Evolutionary conservation across 306 rosid genomes (phyloP).

Genomic region (Vigna angularis): DNA sequence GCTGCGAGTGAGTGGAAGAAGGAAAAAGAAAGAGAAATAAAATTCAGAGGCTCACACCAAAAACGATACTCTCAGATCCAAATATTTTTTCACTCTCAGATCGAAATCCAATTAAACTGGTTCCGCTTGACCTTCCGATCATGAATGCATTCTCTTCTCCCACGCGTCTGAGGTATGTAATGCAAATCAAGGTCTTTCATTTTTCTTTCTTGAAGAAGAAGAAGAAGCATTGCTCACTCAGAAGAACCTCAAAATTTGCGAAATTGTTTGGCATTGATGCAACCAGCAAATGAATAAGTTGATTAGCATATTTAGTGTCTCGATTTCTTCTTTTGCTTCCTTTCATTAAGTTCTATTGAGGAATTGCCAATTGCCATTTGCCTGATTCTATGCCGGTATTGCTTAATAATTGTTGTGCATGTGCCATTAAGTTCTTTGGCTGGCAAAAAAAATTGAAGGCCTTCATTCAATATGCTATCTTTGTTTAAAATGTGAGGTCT

Average conservation of each 20-base stretch:
- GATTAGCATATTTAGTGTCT: conserved; percentile 17
- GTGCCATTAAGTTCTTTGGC: background rate
- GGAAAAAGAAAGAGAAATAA: background rate
- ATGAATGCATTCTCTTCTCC: conserved; percentile 88
- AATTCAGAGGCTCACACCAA: conserved; percentile 3
- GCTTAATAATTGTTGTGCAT: conserved; percentile 20
- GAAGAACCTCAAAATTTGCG: conserved; percentile 2
- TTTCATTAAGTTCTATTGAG: background rate
- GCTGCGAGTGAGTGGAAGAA: background rate
- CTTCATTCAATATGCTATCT: background rate
- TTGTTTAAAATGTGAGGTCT: conserved; percentile 5
- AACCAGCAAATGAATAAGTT: conserved; percentile 35
- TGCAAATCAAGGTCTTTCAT: background rate
- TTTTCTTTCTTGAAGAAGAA: background rate
- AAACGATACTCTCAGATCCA: conserved; percentile 64
- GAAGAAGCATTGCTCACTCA: background rate
- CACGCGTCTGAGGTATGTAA: background rate
- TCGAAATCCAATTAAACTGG: conserved; percentile 43
- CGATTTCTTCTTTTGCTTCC: background rate
- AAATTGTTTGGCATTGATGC: conserved; percentile 1
- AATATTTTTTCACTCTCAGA: conserved; percentile 46
- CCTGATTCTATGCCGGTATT: conserved; percentile 21
- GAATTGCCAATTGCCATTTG: conserved; percentile 1
- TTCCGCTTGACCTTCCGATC: conserved; percentile 61
- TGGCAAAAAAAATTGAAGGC: background rate